A percentile compares a stretch with the other conserved stretches of the same genome.
Conservation (phyloP, 768 basidiomycete species). For the Glaciozyma antarctica region DNA sequence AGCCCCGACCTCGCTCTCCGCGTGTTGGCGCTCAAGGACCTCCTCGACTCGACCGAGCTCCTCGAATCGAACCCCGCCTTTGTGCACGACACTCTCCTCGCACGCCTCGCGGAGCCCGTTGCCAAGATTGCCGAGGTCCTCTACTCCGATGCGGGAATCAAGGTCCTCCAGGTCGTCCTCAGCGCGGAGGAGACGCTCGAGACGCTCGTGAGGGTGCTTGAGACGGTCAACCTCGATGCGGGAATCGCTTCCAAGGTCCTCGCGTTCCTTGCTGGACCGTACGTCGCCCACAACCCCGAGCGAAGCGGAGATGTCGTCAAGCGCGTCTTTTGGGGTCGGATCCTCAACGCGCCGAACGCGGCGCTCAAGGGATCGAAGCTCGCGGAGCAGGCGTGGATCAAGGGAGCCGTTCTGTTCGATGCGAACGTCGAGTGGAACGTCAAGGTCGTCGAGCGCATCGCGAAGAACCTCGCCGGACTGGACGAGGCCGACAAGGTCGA, state of each 20-base stretch:
- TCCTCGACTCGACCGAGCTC: conserved; percentile 43
- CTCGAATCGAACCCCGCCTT: conserved; percentile 35
- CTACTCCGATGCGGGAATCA: conserved; percentile 45
- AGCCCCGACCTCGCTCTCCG: conserved; percentile 54
- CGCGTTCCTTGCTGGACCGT: conserved; percentile 43
- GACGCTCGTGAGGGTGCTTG: conserved; percentile 30
- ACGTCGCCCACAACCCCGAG: conserved; percentile 44
- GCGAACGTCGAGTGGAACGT: conserved; percentile 7
- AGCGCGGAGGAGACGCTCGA: conserved; percentile 30
- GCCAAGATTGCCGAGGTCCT: conserved; percentile 55
- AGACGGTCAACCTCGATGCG: conserved; percentile 8
- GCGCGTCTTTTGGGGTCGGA: conserved; percentile 15
- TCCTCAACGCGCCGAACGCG: conserved; percentile 8
- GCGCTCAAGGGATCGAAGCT: background rate
- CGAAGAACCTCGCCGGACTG: conserved; percentile 22
- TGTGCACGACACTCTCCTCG: conserved; percentile 55
- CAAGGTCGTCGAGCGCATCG: conserved; percentile 17
- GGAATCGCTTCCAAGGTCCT: conserved; percentile 37
- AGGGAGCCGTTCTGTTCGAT: background rate
- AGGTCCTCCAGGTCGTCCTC: conserved; percentile 43
- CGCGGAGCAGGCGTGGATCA: conserved; percentile 8
- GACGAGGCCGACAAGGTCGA: conserved; percentile 34
- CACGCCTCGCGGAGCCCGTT: conserved; percentile 60
- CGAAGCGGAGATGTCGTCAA: conserved; percentile 12
- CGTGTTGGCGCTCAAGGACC: conserved; percentile 50